Evolutionary conservation across 2,329 filamentous ascomycete species (phyloP), one percentile per base, ranked within the genome.

Genomic region (Exophiala sp.): DNA sequence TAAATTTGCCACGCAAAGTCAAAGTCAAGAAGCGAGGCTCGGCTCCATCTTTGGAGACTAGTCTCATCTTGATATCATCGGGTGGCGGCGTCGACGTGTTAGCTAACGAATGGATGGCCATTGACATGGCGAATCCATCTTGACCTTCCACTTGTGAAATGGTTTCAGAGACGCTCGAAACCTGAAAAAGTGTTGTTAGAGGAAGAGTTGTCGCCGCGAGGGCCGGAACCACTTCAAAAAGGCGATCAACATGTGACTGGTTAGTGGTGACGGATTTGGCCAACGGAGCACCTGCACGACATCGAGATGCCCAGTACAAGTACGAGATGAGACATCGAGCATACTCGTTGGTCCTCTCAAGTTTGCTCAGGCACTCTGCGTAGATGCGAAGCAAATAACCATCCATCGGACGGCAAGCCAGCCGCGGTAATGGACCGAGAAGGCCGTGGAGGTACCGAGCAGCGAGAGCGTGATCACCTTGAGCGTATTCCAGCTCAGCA

Each of bases 301-400:
- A 32, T 18, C 43, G 29, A 14, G 32, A 39, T 79, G 82, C 0
- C 80, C 78, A 63, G 42, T 56, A 50, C n/a, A 60, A 42, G 27
- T 47, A 57, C 6, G 53, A 42, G 11, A 96, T 73, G 7, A 88
- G 76, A 7, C 86, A 82, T 19, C 80, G 79, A 13, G 90, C 81
- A 61, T 89, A 94, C 55, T 95, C 88, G 45, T 91, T 85, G 52
- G 82, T 81, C 11, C 82, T 80, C 42, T 85, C 75, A 22, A 95
- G 76, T 59, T 87, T 78, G 57, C 86, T 84, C 22, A 98, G 75
- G 65, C 90, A 97, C 42, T 80, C 78, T 0, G 86, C 80, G 64
- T 96, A 93, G 76, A 96, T 85, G 57, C 87, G 80, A 4, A 97
- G 76, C 78, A 95, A 86, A 0, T 85, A 85, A 2, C 88, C 73